Base-by-base conservation (phyloP, 139 green algal species). In the Coccomyxa sp. region DNA sequence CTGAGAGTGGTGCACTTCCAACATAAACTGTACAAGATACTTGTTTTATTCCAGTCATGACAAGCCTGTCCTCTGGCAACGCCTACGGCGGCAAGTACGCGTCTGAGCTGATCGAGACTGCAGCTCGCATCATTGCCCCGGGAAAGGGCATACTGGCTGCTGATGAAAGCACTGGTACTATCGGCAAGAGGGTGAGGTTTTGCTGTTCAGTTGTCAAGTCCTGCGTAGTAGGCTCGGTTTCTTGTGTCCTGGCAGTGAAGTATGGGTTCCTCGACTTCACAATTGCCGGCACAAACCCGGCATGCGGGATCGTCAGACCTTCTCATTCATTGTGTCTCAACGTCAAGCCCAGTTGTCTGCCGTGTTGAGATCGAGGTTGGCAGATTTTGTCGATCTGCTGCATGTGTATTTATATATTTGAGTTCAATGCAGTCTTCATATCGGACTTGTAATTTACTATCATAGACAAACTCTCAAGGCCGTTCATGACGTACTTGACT, bases 141-240 rank as follows among this genome's bases (percentile, higher is more conserved):
- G 91, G 91, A 67, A 95, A 95, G 82, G 91, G 91, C 67, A 95
- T 95, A 38, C 86, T 95, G 3, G 92, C 92, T 10, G 91, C 92
- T 25, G 92, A 95, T 83, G 92, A 95, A 87, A 90, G 81, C 81
- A 94, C 91, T 13, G 91, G 86, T 30, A 95, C 92, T 25, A 91
- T 93, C 23, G 92, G 92, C n/a, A 95, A 95, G 82, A 82, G 91
- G 89, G 87, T 93, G 80, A 80, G 85, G 60, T n/a, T 60, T 31
- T 83, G 15, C 31, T 58, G 15, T 21, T 28, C 30, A 27, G 32
- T 57, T 13, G 1, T 38, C 58, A 18, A 45, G n/a, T 51, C 7
- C 38, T 51, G 38, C 38, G 38, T 51, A 51, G 38, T 51, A 51
- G 38, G 38, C 38, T 51, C 38, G 38, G 38, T 3, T 11, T 7